phyloP scores from a whole-genome alignment of 768 basidiomycete species.

The Naematelia aurantialba region DNA sequence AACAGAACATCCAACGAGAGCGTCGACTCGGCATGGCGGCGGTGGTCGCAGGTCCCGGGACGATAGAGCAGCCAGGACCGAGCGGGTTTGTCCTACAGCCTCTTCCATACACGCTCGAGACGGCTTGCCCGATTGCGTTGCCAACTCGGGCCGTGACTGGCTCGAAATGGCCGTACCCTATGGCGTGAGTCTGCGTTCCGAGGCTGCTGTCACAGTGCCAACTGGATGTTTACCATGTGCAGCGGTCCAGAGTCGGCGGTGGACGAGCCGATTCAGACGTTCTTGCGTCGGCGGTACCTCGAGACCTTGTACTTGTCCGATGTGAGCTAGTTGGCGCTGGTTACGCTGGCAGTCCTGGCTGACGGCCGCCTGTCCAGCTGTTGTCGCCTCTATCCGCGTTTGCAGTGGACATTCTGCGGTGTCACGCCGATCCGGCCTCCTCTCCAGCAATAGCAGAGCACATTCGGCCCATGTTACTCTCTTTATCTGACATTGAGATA shows the following conservation, averaged over 20 bases:
- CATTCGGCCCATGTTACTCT: constrained; percentile 9
- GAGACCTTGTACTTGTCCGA: constrained; percentile 5
- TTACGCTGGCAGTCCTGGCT: not conserved
- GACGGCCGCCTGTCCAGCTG: not conserved
- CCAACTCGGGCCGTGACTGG: not conserved
- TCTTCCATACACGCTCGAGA: not conserved
- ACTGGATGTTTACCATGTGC: not conserved
- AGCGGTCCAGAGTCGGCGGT: not conserved
- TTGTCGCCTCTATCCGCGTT: constrained; percentile 1
- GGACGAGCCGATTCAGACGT: not conserved
- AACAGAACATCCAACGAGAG: too few relatives aligned
- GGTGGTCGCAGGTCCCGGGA: not conserved
- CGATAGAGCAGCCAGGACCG: not conserved
- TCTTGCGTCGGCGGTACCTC: not conserved
- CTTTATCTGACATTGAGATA: constrained; percentile 28
- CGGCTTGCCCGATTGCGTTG: not conserved
- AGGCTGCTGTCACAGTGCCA: not conserved
- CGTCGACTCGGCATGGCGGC: not conserved
- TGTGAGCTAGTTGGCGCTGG: not conserved
- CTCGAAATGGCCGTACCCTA: not conserved
- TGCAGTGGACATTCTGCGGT: not conserved
- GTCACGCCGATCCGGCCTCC: not conserved
- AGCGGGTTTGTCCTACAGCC: not conserved
- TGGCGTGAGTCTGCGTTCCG: not conserved
- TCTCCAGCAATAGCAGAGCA: not conserved